Evolutionary conservation across 2,329 filamentous ascomycete genomes (phyloP).

Genomic region (Monosporascus ibericus): DNA sequence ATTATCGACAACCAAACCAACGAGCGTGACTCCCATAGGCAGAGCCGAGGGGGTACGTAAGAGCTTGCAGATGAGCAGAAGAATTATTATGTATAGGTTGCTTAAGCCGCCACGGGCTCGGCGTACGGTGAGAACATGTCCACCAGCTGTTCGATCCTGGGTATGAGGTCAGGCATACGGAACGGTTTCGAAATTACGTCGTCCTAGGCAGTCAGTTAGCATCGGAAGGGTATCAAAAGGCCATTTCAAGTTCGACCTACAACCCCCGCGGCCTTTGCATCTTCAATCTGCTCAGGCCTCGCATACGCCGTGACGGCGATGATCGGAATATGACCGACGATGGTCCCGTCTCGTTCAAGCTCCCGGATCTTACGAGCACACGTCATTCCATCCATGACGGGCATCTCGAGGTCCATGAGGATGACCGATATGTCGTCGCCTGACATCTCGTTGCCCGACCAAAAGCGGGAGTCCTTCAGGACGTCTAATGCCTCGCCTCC

Average conservation of each 20-base stretch:
- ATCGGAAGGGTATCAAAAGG: not conserved
- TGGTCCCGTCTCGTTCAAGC: constrained; percentile 55
- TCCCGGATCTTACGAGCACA: constrained; percentile 65
- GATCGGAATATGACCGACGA: constrained; percentile 64
- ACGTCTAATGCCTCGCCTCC: constrained; percentile 56
- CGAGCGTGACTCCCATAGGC: not conserved
- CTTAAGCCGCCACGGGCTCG: constrained; percentile 8
- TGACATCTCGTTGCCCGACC: constrained; percentile 40
- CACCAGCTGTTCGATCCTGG: constrained; percentile 56
- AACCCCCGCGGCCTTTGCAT: constrained; percentile 67
- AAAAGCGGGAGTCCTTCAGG: constrained; percentile 50
- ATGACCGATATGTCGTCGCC: constrained; percentile 58
- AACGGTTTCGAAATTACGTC: constrained; percentile 78
- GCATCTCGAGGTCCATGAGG: constrained; percentile 80
- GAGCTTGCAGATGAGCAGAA: too few species aligned
- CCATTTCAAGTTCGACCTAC: constrained; percentile 36
- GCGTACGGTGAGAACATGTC: constrained; percentile 14
- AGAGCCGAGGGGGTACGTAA: too few species aligned
- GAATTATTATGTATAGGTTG: not conserved
- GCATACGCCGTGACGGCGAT: constrained; percentile 83
- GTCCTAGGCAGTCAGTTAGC: constrained; percentile 41
- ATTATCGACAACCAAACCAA: too few species aligned
- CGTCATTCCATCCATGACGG: constrained; percentile 74
- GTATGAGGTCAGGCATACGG: constrained; percentile 63
- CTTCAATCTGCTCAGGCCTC: constrained; percentile 65